Percentiles rank a stretch among this genome's conserved stretches.
Evolutionary conservation across 2,329 filamentous ascomycete species (phyloP).

Genomic region (Keithomyces neogunnii): DNA sequence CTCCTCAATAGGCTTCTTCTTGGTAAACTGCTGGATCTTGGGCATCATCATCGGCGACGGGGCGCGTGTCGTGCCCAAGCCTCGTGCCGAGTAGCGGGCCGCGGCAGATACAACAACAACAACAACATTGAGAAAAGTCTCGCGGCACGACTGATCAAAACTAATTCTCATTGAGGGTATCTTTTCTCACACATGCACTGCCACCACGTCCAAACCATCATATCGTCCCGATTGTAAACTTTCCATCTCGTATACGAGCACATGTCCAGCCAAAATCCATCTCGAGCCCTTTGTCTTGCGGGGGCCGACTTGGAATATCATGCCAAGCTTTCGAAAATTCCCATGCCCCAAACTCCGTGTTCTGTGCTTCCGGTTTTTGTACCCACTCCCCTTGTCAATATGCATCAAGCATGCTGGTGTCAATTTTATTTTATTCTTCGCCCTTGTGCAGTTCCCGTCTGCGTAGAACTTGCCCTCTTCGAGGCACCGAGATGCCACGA

Average conservation of each 20-base stretch:
- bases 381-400: not conserved
- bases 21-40: constrained; percentile 80
- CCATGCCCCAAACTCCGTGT: not conserved
- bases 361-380: not conserved
- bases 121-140: not conserved
- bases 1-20: constrained; percentile 70
- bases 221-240: not conserved
- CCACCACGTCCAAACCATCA: not conserved
- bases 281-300: not conserved
- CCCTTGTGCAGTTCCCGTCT: too few relatives aligned
- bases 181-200: constrained; percentile 9
- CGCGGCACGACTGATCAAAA: not conserved
- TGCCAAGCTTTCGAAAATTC: not conserved
- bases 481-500: too few relatives aligned
- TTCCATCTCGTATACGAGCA: not conserved
- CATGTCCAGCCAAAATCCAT: constrained; percentile 2
- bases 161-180: constrained; percentile 12
- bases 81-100: constrained; percentile 14
- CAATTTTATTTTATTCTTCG: not conserved
- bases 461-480: too few relatives aligned
- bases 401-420: not conserved
- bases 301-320: not conserved
- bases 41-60: constrained; percentile 69
- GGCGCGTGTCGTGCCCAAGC: constrained; percentile 12
- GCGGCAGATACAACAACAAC: too few relatives aligned